Evolutionary conservation across 441 rosid genomes (phyloP).

Genomic region (Theobroma grandiflorum): DNA sequence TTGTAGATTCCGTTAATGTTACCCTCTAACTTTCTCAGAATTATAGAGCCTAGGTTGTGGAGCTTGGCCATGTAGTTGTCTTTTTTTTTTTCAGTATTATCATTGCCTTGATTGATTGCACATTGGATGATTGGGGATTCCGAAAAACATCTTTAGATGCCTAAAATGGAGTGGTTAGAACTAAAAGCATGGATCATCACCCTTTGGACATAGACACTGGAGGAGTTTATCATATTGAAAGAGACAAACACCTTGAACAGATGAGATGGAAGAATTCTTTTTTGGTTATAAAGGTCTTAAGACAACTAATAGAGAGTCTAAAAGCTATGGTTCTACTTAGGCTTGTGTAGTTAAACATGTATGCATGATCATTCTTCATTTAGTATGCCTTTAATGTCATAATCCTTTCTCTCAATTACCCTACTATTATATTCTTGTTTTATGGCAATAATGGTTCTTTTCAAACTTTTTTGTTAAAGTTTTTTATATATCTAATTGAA

Average conservation of each 20-base stretch:
- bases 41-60: constrained; percentile 43
- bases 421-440: not conserved
- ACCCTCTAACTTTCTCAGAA: constrained; percentile 56
- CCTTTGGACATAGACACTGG: constrained; percentile 48
- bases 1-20: constrained; percentile 56
- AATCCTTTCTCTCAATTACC: not conserved
- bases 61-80: constrained; percentile 57
- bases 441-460: not conserved
- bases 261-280: constrained; percentile 49
- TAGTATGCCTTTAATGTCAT: not conserved
- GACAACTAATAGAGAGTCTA: constrained; percentile 52
- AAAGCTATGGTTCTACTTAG: constrained; percentile 59
- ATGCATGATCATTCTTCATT: constrained; percentile 20
- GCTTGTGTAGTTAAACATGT: constrained; percentile 64
- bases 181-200: constrained; percentile 40
- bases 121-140: constrained; percentile 60
- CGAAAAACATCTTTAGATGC: constrained; percentile 33
- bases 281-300: constrained; percentile 57
- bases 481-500: not conserved
- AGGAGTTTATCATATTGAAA: constrained; percentile 31
- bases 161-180: constrained; percentile 34
- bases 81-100: constrained; percentile 56
- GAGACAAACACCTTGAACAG: constrained; percentile 45
- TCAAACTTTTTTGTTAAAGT: not conserved
- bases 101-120: constrained; percentile 51